A percentile compares a stretch with the other conserved stretches of the same genome.
These are phyloP conservation scores for Pichia sp. DNA, from an alignment of 1,139 yeast genomes.

Conservation along the genomic window DNA sequence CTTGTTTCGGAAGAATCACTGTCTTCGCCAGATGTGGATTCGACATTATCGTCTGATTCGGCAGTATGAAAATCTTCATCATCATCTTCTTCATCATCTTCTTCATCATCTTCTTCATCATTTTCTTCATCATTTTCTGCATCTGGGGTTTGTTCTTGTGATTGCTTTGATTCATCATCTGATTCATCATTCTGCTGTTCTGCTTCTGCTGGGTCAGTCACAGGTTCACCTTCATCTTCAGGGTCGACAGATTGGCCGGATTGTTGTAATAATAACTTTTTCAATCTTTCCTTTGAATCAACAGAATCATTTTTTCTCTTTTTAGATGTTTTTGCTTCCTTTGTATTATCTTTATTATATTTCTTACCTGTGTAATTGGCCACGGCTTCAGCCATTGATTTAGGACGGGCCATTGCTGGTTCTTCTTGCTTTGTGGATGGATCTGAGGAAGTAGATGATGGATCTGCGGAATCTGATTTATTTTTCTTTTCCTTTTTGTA, in stretches of 20 bases:
- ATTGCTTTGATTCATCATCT: conserved; percentile 5
- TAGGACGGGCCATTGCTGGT: conserved; percentile 36
- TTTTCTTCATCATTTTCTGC: conserved; percentile 28
- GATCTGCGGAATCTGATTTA: too few species aligned
- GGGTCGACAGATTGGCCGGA: neutral
- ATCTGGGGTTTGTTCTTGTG: conserved; percentile 2
- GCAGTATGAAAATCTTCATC: too few species aligned
- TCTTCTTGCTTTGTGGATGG: neutral
- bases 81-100: conserved; percentile 21
- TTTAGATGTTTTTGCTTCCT: neutral
- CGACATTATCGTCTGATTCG: too few species aligned
- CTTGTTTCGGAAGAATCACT: too few species aligned
- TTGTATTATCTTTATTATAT: conserved; percentile 40
- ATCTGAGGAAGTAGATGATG: neutral
- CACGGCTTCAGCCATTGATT: conserved; percentile 60
- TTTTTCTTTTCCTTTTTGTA: conserved; percentile 15
- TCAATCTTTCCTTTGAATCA: conserved; percentile 15
- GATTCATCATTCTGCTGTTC: conserved; percentile 11
- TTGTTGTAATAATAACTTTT: conserved; percentile 12
- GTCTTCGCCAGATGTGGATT: too few species aligned
- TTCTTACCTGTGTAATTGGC: conserved; percentile 58
- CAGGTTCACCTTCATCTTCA: conserved; percentile 9
- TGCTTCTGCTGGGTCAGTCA: conserved; percentile 5
- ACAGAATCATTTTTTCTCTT: conserved; percentile 2
- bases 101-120: conserved; percentile 20